These are phyloP conservation scores for Curvularia spicifera DNA, from an alignment of 2,329 filamentous ascomycete genomes.

Conservation along the genomic window DNA sequence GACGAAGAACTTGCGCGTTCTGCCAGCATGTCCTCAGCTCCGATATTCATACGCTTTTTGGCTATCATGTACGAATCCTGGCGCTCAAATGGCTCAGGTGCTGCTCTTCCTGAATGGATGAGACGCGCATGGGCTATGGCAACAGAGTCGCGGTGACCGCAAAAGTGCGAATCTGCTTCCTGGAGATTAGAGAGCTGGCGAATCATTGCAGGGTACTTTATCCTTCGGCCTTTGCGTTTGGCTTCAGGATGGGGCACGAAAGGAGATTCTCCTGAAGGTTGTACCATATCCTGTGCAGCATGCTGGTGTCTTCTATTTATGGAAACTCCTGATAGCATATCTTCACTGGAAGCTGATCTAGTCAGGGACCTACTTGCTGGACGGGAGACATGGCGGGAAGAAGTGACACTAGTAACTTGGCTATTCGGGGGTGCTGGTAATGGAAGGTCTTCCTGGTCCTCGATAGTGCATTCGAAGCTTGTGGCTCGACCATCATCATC, in stretches of 20 bases:
- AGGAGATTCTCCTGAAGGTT: conserved; percentile 8
- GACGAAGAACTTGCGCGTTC: not conserved
- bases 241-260: conserved; percentile 16
- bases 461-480: conserved; percentile 18
- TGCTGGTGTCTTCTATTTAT: not conserved
- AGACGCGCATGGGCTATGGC: conserved; percentile 39
- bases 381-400: conserved; percentile 31
- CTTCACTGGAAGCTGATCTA: conserved; percentile 21
- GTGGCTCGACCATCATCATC: conserved; percentile 26
- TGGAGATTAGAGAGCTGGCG: conserved; percentile 41
- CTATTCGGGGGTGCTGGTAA: conserved; percentile 42
- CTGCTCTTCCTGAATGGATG: conserved; percentile 22
- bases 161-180: conserved; percentile 35
- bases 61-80: conserved; percentile 32
- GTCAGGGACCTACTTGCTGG: conserved; percentile 28
- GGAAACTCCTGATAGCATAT: not conserved
- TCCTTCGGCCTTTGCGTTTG: conserved; percentile 7
- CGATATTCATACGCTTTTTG: conserved; percentile 37
- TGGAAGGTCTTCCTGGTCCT: conserved; percentile 31
- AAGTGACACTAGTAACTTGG: conserved; percentile 28
- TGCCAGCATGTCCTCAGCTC: conserved; percentile 22
- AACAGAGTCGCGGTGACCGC: conserved; percentile 43
- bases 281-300: not conserved
- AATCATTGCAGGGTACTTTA: conserved; percentile 4
- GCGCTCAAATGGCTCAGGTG: conserved; percentile 32